Percentiles rank a stretch among this genome's conserved stretches.
These are phyloP conservation scores for Dicorynia guianensis DNA, from an alignment of 306 rosid genomes.

Conservation along the genomic window DNA sequence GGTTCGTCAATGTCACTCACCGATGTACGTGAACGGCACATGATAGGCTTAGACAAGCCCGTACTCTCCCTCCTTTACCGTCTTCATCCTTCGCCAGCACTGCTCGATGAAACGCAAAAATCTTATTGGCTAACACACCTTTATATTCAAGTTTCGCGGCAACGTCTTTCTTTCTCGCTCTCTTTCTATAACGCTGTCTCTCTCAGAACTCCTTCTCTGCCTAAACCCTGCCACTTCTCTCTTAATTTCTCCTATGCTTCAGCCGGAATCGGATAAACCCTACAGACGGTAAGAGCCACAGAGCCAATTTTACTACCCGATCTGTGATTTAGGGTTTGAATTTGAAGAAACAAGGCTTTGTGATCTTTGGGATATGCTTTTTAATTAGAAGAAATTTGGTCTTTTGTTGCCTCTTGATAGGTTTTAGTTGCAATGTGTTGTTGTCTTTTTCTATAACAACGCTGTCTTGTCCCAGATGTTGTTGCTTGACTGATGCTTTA, in stretches of 20 bases:
- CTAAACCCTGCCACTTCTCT: slow-evolving; percentile 35
- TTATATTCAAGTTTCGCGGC: slow-evolving; percentile 80
- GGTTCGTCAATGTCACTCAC: background rate
- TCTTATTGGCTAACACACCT: slow-evolving; percentile 36
- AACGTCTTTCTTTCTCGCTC: slow-evolving; percentile 39
- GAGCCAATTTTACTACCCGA: slow-evolving; percentile 36
- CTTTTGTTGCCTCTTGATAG: background rate
- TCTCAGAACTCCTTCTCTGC: slow-evolving; percentile 19
- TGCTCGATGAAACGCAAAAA: slow-evolving; percentile 2
- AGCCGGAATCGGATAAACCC: slow-evolving; percentile 44
- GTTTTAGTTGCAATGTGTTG: slow-evolving; percentile 20
- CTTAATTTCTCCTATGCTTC: slow-evolving; percentile 12
- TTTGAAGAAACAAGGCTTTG: background rate
- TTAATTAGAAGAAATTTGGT: slow-evolving; percentile 2
- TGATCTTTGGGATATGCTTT: slow-evolving; percentile 2
- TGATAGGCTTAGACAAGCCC: slow-evolving; percentile 7
- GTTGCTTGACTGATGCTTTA: slow-evolving; percentile 8
- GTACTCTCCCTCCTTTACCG: slow-evolving; percentile 54
- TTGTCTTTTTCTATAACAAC: background rate
- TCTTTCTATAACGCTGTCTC: slow-evolving; percentile 26
- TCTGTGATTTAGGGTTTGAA: slow-evolving; percentile 57
- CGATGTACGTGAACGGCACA: slow-evolving; percentile 38
- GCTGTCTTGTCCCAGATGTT: background rate
- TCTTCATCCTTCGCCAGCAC: slow-evolving; percentile 39
- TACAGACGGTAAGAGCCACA: slow-evolving; percentile 43